Conservation (phyloP, 2,329 filamentous ascomycete genomes). For the Knufia petricola region DNA sequence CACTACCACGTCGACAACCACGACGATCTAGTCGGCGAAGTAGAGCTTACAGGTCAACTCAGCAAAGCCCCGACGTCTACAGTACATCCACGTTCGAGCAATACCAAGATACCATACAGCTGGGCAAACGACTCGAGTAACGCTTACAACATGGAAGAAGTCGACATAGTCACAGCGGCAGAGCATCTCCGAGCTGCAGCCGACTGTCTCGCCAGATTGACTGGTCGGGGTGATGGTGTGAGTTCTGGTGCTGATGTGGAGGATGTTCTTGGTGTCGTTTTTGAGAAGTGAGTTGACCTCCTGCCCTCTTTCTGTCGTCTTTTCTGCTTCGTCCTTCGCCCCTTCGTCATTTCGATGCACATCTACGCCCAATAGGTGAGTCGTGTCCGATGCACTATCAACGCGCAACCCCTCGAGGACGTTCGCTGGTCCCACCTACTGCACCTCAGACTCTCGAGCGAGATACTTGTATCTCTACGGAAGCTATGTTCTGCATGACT, state of each 20-base stretch:
- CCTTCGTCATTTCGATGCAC: not conserved
- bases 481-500: too few relatives aligned
- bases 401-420: too few relatives aligned
- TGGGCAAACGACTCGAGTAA: not conserved
- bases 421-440: too few relatives aligned
- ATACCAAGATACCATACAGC: not conserved
- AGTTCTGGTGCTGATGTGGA: slow-evolving; percentile 64
- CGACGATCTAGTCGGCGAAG: slow-evolving; percentile 17
- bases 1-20: slow-evolving; percentile 10
- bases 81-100: too few relatives aligned
- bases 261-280: slow-evolving; percentile 90
- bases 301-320: slow-evolving; percentile 7
- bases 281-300: slow-evolving; percentile 70
- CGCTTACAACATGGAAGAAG: slow-evolving; percentile 22
- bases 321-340: slow-evolving; percentile 8
- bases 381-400: too few relatives aligned
- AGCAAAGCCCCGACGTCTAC: too few relatives aligned
- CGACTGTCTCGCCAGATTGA: slow-evolving; percentile 72
- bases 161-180: slow-evolving; percentile 82
- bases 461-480: too few relatives aligned
- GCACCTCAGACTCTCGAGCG: too few relatives aligned
- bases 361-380: too few relatives aligned
- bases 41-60: too few relatives aligned
- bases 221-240: slow-evolving; percentile 60
- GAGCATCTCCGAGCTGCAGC: slow-evolving; percentile 79